Percentiles rank a stretch among this genome's conserved stretches.
Evolutionary conservation across 2,329 filamentous ascomycete species (phyloP).

Genomic region (Myriangium duriaei): DNA sequence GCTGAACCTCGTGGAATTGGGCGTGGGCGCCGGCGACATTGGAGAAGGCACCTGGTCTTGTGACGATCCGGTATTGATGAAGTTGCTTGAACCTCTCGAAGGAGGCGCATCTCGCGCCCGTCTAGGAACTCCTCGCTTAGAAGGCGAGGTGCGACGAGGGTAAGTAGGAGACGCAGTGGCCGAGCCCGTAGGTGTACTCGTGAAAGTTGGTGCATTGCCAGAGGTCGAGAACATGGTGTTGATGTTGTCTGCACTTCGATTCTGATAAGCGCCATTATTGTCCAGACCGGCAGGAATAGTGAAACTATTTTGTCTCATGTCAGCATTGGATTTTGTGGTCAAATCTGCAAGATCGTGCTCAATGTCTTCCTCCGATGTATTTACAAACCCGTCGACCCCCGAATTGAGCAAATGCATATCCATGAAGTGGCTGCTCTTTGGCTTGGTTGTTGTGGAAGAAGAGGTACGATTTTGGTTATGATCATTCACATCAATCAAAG

Average conservation of each 20-base stretch:
- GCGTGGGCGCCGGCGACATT: slow-evolving; percentile 5
- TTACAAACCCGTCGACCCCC: background rate
- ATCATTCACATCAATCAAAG: background rate
- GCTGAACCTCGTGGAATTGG: slow-evolving; percentile 4
- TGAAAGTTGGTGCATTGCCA: slow-evolving; percentile 35
- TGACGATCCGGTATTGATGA: slow-evolving; percentile 7
- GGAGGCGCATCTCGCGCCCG: slow-evolving; percentile 3
- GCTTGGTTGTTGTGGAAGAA: background rate
- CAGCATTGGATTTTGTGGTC: slow-evolving; percentile 6
- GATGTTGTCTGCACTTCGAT: slow-evolving; percentile 36
- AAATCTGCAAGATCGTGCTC: slow-evolving; percentile 1
- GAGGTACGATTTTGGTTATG: background rate
- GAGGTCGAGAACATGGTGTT: slow-evolving; percentile 37
- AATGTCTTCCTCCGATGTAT: slow-evolving; percentile 1
- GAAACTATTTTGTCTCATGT: slow-evolving; percentile 19
- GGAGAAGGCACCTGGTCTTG: slow-evolving; percentile 4
- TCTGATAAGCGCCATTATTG: slow-evolving; percentile 25
- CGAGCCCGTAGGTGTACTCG: slow-evolving; percentile 24
- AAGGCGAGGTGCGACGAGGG: slow-evolving; percentile 15
- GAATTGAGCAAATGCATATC: slow-evolving; percentile 1
- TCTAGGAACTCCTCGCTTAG: too few species aligned
- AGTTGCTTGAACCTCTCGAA: slow-evolving; percentile 2
- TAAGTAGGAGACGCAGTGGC: slow-evolving; percentile 28
- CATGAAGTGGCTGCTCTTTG: slow-evolving; percentile 1
- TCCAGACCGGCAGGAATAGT: slow-evolving; percentile 17